Conservation (phyloP, 2,329 filamentous ascomycete species). For the Xylariaceae sp. region DNA sequence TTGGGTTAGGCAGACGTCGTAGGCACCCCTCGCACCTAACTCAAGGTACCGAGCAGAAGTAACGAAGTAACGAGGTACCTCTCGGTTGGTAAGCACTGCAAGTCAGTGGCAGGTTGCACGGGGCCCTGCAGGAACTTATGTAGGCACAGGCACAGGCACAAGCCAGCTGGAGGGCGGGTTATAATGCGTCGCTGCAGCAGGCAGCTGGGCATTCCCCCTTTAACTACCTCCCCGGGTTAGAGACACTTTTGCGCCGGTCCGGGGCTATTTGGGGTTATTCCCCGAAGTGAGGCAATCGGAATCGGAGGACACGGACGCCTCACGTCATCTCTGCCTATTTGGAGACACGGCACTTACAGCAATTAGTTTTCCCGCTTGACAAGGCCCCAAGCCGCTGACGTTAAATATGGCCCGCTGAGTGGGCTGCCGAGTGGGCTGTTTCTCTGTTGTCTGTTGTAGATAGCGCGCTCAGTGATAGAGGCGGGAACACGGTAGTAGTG, state of each 20-base stretch:
- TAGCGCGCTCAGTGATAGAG: too few relatives aligned
- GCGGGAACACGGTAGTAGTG: too few relatives aligned
- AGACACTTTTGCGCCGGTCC: neutral
- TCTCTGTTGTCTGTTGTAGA: neutral
- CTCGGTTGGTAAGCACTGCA: neutral
- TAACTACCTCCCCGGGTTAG: neutral
- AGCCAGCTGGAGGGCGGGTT: too few relatives aligned
- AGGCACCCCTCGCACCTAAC: too few relatives aligned
- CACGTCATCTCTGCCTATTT: slow-evolving; percentile 23
- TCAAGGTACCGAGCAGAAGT: neutral
- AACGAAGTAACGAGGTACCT: neutral
- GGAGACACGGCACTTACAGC: neutral
- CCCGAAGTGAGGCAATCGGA: neutral
- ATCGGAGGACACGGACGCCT: neutral
- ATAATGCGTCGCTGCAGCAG: too few relatives aligned
- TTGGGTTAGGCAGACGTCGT: neutral
- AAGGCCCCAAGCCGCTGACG: neutral
- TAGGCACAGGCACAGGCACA: too few relatives aligned
- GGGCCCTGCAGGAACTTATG: neutral
- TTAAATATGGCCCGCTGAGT: slow-evolving; percentile 15
- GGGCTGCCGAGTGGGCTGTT: neutral
- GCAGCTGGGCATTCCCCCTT: neutral
- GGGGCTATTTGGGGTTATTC: neutral
- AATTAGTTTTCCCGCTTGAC: too few relatives aligned
- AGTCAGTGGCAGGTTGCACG: too few relatives aligned